Base-by-base conservation (phyloP, 2,329 filamentous ascomycete genomes). In the Xylaria sp. region DNA sequence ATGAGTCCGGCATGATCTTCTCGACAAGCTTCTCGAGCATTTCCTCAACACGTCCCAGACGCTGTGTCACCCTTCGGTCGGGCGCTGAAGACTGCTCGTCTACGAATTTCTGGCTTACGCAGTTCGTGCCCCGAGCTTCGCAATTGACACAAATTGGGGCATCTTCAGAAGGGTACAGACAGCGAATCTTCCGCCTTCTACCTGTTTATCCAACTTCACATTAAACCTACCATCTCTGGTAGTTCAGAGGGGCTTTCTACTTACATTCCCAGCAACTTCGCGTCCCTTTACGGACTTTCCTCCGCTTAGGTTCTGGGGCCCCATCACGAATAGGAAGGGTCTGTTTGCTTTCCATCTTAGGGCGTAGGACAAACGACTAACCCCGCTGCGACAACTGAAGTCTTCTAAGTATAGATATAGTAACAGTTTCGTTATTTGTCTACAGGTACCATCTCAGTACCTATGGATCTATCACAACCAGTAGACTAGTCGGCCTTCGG, bases 191-290 rank as follows among this genome's bases (percentile, higher is more conserved):
- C 50, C 84, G 80, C 57, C 82, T 80, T 21, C 81, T 78, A 65
- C 81, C 80, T 82, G 58, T 69, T 58, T 25, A 29, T 40, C 10
- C 47, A 29, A 23, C 25, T 21, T 29, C 62, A 13, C 8, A 64
- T 63, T 23, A 69, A 65, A 47, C 59, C 44, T n/a, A 16, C 25
- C 18, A 9, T 57, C 12, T 16, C 5, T 32, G 27, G 37, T 51
- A 57, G 18, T 27, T 50, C 16, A 47, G 18, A 44, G 32, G 47
- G 55, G 23, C 3, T 35, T 57, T 16, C 25, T 6, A 75, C 80
- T 81, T 79, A 82, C 85, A 87, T 75, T 87, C 84, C 84, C 84
- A 87, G 73, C 85, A 87, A 71, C 84, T 86, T 69, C 82, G 82
- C 1, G 85, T 87, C n/a, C 85, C 85, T 69, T 87, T 87, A 21